Evolutionary conservation across 352 stramenopile genomes (phyloP).

Genomic region (Achlya hypogyna): DNA sequence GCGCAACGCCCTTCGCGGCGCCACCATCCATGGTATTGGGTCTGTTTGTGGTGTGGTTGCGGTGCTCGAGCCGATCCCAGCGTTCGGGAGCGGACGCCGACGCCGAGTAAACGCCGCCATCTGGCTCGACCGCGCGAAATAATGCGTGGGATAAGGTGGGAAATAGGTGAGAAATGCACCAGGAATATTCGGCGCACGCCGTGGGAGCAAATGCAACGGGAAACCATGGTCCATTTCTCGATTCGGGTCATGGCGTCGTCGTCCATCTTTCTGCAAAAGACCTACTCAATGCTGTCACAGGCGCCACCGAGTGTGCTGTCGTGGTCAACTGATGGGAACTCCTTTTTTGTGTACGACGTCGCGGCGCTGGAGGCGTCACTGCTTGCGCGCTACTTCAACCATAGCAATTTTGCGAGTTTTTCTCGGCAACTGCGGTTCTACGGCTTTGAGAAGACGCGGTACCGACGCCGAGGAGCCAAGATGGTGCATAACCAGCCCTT

Average conservation of each 20-base stretch:
- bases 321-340: neutral
- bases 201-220: too few relatives aligned
- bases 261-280: neutral
- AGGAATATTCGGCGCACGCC: too few relatives aligned
- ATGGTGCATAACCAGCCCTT: neutral
- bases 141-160: too few relatives aligned
- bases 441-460: slow-evolving; percentile 8
- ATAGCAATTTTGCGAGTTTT: slow-evolving; percentile 18
- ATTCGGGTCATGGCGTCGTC: neutral
- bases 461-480: neutral
- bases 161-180: too few relatives aligned
- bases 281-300: neutral
- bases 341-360: slow-evolving; percentile 8
- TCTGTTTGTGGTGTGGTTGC: too few relatives aligned
- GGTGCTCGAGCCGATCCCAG: too few relatives aligned
- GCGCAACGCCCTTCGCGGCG: too few relatives aligned
- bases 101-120: too few relatives aligned
- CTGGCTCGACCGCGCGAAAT: too few relatives aligned
- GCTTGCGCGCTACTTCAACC: slow-evolving; percentile 6
- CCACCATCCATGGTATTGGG: too few relatives aligned
- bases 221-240: neutral
- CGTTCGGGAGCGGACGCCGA: too few relatives aligned
- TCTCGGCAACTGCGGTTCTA: slow-evolving; percentile 7
- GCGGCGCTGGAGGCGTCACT: neutral
- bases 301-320: neutral